These are phyloP conservation scores for Scenedesmus sp. DNA, from an alignment of 163 green algal species.

Conservation along the genomic window DNA sequence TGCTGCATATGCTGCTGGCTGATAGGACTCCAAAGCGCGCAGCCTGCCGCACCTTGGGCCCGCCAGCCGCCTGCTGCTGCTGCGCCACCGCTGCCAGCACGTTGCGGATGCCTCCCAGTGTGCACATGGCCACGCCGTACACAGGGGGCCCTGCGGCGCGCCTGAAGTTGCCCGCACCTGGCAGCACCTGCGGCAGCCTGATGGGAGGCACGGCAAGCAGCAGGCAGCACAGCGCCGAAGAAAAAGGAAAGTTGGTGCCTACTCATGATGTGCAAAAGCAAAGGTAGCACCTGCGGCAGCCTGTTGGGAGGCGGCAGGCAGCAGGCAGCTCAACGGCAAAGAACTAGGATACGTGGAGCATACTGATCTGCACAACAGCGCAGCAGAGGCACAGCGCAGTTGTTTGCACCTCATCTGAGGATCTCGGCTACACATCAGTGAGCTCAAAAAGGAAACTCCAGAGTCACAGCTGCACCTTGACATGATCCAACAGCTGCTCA, in stretches of 20 bases:
- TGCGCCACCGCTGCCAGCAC: constrained; percentile 77
- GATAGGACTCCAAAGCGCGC: not conserved
- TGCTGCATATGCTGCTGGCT: not conserved
- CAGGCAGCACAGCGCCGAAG: not conserved
- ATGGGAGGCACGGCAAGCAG: not conserved
- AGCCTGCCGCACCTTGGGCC: not conserved
- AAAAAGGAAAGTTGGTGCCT: too few species aligned
- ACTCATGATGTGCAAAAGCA: too few species aligned
- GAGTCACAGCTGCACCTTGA: not conserved
- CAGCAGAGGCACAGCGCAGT: too few species aligned
- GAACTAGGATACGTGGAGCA: too few species aligned
- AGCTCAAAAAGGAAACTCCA: too few species aligned
- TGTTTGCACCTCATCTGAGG: too few species aligned
- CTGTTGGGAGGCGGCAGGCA: too few species aligned
- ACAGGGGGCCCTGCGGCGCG: constrained; percentile 69
- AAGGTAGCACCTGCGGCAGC: too few species aligned
- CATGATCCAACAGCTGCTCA: not conserved
- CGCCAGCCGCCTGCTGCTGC: constrained; percentile 2
- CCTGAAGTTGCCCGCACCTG: constrained; percentile 93
- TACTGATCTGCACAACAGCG: too few species aligned
- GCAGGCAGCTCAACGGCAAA: too few species aligned
- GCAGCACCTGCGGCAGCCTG: constrained; percentile 36
- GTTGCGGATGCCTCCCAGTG: constrained; percentile 78
- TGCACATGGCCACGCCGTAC: constrained; percentile 92
- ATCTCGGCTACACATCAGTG: too few species aligned